phyloP scores from a whole-genome alignment of 345 rosid genomes.

The Eucalyptus sp. region DNA sequence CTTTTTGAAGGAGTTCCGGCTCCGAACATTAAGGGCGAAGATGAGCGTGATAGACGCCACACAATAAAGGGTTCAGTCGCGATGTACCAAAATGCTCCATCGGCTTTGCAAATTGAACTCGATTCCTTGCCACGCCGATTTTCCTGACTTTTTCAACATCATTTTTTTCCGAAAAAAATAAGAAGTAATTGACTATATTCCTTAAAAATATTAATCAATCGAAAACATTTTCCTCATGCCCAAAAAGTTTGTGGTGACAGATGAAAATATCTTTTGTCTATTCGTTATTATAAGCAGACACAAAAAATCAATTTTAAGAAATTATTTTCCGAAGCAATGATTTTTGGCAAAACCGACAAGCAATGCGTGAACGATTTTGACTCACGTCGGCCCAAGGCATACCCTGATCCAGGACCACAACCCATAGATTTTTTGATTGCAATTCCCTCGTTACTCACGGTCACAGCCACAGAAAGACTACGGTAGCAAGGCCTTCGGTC shows the following conservation, averaged over 20 bases:
- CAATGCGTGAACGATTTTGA: background rate
- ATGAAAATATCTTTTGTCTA: background rate
- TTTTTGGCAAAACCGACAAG: rapidly evolving
- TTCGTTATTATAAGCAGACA: background rate
- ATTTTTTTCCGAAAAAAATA: no score
- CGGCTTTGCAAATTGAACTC: background rate
- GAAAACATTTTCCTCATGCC: background rate
- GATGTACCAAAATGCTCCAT: background rate
- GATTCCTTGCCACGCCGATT: background rate
- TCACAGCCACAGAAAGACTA: background rate
- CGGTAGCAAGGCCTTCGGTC: background rate
- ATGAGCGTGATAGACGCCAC: background rate
- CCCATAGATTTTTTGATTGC: background rate
- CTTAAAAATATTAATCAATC: background rate
- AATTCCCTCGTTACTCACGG: background rate
- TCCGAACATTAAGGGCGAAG: background rate
- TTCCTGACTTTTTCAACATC: background rate
- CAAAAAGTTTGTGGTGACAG: background rate
- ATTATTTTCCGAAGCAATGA: background rate
- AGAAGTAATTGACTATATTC: no score
- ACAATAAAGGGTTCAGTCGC: background rate
- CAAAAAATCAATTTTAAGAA: background rate
- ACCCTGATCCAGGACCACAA: background rate
- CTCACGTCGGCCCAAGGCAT: background rate
- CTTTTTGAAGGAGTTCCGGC: background rate